phyloP scores from a whole-genome alignment of 2,329 filamentous ascomycete species.

The Cytospora piceae region DNA sequence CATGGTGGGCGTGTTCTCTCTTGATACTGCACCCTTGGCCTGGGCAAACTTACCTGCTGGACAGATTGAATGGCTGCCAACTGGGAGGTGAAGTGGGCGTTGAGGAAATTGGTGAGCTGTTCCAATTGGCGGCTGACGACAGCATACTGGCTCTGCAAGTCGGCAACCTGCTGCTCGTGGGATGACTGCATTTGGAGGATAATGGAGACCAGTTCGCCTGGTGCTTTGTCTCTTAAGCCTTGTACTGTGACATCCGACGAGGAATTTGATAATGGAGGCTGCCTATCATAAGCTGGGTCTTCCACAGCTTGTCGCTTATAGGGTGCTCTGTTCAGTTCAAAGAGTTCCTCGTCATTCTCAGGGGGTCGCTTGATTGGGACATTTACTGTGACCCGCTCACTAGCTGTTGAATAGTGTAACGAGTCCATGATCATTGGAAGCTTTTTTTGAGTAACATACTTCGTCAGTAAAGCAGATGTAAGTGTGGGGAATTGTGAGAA shows the following conservation, averaged over 20 bases:
- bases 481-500: no score
- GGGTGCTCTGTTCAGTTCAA: slow-evolving; percentile 9
- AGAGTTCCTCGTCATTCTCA: slow-evolving; percentile 21
- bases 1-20: no score
- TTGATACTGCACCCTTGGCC: no score
- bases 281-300: not conserved
- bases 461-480: no score
- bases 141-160: slow-evolving; percentile 41
- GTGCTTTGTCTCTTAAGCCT: slow-evolving; percentile 38
- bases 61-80: slow-evolving; percentile 40
- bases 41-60: slow-evolving; percentile 37
- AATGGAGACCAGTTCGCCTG: slow-evolving; percentile 42
- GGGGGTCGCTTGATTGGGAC: slow-evolving; percentile 30
- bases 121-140: slow-evolving; percentile 41
- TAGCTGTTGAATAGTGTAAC: not conserved
- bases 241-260: slow-evolving; percentile 22
- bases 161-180: slow-evolving; percentile 41
- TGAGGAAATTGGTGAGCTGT: slow-evolving; percentile 40
- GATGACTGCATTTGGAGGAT: slow-evolving; percentile 42
- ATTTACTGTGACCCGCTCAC: slow-evolving; percentile 5
- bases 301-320: slow-evolving; percentile 12
- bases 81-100: slow-evolving; percentile 33
- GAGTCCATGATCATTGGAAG: not conserved
- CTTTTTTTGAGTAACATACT: no score
- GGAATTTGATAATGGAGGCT: not conserved